Percentiles rank a stretch among this genome's conserved stretches.
phyloP scores from a whole-genome alignment of 805 yeast genomes.

The Saturnispora saitoi region DNA sequence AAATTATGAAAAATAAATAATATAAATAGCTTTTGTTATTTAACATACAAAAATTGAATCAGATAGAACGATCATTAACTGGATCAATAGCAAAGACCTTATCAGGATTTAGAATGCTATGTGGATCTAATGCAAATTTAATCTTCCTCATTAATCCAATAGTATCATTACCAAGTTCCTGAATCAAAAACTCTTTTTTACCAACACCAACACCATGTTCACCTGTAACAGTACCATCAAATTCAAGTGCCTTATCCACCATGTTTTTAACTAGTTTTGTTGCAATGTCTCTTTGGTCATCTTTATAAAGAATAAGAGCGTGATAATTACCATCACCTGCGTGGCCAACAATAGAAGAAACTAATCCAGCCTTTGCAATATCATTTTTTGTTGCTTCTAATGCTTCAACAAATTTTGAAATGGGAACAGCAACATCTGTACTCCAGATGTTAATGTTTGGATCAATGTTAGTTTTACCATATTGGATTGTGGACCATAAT shows the following conservation, averaged over 20 bases:
- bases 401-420: conserved; percentile 55
- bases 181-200: conserved; percentile 52
- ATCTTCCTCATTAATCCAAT: conserved; percentile 70
- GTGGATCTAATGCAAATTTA: conserved; percentile 69
- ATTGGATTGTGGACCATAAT: conserved; percentile 58
- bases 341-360: conserved; percentile 71
- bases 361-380: conserved; percentile 47
- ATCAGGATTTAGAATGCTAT: conserved; percentile 69
- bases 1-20: too few species aligned
- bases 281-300: conserved; percentile 40
- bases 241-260: conserved; percentile 54
- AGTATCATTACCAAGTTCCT: conserved; percentile 62
- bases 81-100: conserved; percentile 68
- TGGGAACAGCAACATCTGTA: conserved; percentile 87
- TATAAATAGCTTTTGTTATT: too few species aligned
- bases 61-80: conserved; percentile 24
- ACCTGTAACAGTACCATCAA: conserved; percentile 84
- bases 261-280: conserved; percentile 57
- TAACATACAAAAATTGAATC: background rate
- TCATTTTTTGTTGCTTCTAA: conserved; percentile 58
- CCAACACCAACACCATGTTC: conserved; percentile 88
- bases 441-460: conserved; percentile 72
- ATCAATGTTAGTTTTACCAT: conserved; percentile 43
- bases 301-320: conserved; percentile 53
- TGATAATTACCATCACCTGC: conserved; percentile 92